These are phyloP conservation scores for Kwoniella dendrophila DNA, from an alignment of 768 basidiomycete species.

Conservation along the genomic window DNA sequence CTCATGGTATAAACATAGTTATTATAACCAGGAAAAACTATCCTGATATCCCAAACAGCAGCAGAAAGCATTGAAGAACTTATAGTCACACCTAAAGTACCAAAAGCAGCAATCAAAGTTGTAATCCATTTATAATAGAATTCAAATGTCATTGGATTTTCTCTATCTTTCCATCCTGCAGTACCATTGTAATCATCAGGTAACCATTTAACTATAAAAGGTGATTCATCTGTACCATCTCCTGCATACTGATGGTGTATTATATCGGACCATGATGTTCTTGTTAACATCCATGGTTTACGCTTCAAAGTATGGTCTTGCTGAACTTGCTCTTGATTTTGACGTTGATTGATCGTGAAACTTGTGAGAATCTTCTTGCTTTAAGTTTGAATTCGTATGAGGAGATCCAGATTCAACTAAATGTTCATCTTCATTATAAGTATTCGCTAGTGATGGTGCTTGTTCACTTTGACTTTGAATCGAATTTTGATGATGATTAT, in stretches of 20 bases:
- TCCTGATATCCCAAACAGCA: slow-evolving; percentile 25
- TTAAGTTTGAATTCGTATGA: too few relatives aligned
- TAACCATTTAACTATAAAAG: slow-evolving; percentile 48
- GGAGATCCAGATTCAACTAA: too few relatives aligned
- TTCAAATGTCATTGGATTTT: slow-evolving; percentile 42
- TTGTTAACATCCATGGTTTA: background rate
- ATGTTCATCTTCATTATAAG: too few relatives aligned
- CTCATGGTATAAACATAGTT: slow-evolving; percentile 39
- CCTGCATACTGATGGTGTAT: slow-evolving; percentile 37
- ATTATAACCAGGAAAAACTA: slow-evolving; percentile 30
- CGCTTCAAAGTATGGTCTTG: background rate
- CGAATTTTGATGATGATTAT: too few relatives aligned
- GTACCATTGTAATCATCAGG: too few relatives aligned
- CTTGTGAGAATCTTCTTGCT: too few relatives aligned
- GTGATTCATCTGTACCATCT: slow-evolving; percentile 40
- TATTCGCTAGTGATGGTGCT: too few relatives aligned
- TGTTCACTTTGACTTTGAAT: too few relatives aligned
- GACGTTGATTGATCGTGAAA: too few relatives aligned
- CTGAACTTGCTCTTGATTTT: too few relatives aligned
- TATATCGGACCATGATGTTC: slow-evolving; percentile 31
- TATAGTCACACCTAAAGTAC: slow-evolving; percentile 40
- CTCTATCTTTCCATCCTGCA: slow-evolving; percentile 36
- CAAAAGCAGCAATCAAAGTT: slow-evolving; percentile 33
- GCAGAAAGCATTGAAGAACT: slow-evolving; percentile 37
- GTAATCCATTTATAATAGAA: slow-evolving; percentile 37